Base-by-base conservation (phyloP, 352 stramenopile species). In the Lagenidium sp. region DNA sequence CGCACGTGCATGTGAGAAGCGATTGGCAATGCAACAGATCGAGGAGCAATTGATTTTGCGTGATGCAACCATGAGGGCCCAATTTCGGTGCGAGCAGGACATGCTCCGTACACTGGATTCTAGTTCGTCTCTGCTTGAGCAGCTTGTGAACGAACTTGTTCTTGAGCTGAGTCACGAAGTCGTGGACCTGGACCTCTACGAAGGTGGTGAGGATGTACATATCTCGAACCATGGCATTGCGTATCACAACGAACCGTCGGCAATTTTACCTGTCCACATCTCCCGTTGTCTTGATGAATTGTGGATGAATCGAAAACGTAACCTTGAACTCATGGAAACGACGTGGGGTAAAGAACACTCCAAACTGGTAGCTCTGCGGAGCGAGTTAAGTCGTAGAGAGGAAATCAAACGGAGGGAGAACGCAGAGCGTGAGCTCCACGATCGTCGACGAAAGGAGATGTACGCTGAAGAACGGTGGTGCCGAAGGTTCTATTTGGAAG, bases 401-500 rank as follows among this genome's bases (percentile, higher is more conserved):
- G 65, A 82, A 19, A 59, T 85, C 1, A 46, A 52, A n/a, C 65
- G 61, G 12, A 49, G 66, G 3, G 56, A 55, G 18, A 70, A 88
- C 30, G 63, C 66, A 47, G 75, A 90, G 30, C 51, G 70, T 11
- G 16, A 62, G 20, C 44, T 42, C 2, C 49, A 76, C 2, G 72
- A 86, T 19, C 20, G 21, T 1, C 47, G 60, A 4, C 65, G 63
- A 2, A 82, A 76, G 19, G 78, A 84, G 36, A 88, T 90, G 78
- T 36, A 78, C 2, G 61, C 58, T 4, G 78, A 86, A 60, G 78
- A 90, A 36, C 51, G 70, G 0, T 41, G 49, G 0, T 73, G 69
- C 30, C 78, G 75, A 0, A 60, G 61, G 28, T 88, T 90, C 42
- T 87, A 88, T 41, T 8, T 82, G 11, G 70, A 84, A 24, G 75